Evolutionary conservation across 208 protist species (phyloP).

Genomic region (Kentomonas sorsogonicus): DNA sequence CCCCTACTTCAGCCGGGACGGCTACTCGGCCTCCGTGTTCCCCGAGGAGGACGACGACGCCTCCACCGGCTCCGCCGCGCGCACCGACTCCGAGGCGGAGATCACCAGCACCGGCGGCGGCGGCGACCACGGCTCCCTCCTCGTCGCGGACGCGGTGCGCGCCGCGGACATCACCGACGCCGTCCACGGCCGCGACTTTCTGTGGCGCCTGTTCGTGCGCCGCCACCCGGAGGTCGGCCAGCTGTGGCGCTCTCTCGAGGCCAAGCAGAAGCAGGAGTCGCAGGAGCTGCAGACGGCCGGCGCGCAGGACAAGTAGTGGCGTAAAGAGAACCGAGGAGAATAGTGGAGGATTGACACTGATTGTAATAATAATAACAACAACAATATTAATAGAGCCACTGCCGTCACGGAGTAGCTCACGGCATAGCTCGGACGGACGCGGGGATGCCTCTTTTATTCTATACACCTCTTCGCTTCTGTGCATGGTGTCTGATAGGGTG

Average conservation of each 20-base stretch:
- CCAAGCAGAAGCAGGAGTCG: conserved; percentile 30
- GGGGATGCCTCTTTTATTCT: too few species aligned
- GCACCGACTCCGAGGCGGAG: conserved; percentile 51
- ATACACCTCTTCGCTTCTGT: too few species aligned
- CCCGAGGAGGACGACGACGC: too few species aligned
- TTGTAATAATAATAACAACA: neutral
- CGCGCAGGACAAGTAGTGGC: neutral
- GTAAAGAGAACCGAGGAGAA: neutral
- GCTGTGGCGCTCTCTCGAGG: conserved; percentile 46
- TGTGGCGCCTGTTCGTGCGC: conserved; percentile 73
- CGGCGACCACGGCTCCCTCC: conserved; percentile 21
- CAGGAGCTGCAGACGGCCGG: neutral
- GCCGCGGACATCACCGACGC: conserved; percentile 46
- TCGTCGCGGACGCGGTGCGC: conserved; percentile 45
- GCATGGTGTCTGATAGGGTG: too few species aligned
- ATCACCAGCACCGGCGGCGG: conserved; percentile 53
- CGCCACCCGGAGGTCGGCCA: conserved; percentile 74
- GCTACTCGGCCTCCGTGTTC: conserved; percentile 67
- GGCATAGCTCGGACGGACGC: too few species aligned
- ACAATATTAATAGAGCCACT: neutral
- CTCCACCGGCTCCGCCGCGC: conserved; percentile 26
- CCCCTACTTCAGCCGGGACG: conserved; percentile 70
- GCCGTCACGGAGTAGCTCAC: neutral
- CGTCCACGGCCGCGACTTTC: conserved; percentile 56
- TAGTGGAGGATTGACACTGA: neutral